A percentile compares a stretch with the other conserved stretches of the same genome.
Conservation (phyloP, 768 basidiomycete species). For the Guyanaporus albipodus region DNA sequence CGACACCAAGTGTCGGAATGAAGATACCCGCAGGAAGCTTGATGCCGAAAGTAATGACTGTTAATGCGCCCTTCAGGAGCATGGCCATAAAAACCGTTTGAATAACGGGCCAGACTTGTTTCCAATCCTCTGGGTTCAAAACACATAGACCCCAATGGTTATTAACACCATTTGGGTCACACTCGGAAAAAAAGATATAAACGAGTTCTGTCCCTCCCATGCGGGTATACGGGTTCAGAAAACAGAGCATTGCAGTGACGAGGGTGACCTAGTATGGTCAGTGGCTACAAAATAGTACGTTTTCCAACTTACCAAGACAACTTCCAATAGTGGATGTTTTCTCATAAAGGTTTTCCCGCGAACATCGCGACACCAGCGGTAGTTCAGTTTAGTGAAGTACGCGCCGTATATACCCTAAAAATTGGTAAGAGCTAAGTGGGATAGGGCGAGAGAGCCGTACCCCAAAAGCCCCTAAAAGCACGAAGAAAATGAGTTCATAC, state of each 20-base stretch:
- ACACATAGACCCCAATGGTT: slow-evolving; percentile 70
- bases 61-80: slow-evolving; percentile 75
- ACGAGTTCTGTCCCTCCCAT: slow-evolving; percentile 97
- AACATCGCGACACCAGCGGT: slow-evolving; percentile 80
- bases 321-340: slow-evolving; percentile 77
- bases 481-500: slow-evolving; percentile 81
- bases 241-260: slow-evolving; percentile 72
- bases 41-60: slow-evolving; percentile 90
- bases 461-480: slow-evolving; percentile 85
- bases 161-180: slow-evolving; percentile 52
- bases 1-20: slow-evolving; percentile 92
- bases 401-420: slow-evolving; percentile 88
- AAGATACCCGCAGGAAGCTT: slow-evolving; percentile 93
- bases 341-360: slow-evolving; percentile 80
- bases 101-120: slow-evolving; percentile 59
- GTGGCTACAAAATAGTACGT: not conserved
- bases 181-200: slow-evolving; percentile 88
- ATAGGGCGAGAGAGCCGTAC: slow-evolving; percentile 43
- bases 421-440: slow-evolving; percentile 6
- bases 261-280: slow-evolving; percentile 59
- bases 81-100: slow-evolving; percentile 69
- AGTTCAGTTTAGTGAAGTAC: slow-evolving; percentile 87
- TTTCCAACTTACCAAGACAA: slow-evolving; percentile 57
- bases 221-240: slow-evolving; percentile 84
- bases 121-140: slow-evolving; percentile 50